These are phyloP conservation scores for Sophora flavescens DNA, from an alignment of 306 rosid species.

Conservation along the genomic window DNA sequence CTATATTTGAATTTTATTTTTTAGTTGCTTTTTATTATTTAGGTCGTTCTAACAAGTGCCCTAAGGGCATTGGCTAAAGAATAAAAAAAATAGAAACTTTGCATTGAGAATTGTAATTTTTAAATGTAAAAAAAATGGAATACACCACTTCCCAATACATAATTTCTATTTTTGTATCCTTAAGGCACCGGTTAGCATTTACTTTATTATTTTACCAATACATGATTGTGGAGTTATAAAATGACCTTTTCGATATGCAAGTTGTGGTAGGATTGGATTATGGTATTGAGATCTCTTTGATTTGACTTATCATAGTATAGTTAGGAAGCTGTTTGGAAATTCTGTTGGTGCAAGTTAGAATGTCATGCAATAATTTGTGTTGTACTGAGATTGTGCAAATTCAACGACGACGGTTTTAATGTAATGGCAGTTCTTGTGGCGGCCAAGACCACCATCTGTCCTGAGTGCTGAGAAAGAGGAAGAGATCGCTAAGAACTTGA, in stretches of 20 bases:
- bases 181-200: no score
- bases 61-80: no score
- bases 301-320: not conserved
- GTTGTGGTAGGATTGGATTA: not conserved
- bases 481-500: conserved; percentile 77
- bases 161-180: no score
- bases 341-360: no score
- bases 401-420: not conserved
- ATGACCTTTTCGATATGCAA: not conserved
- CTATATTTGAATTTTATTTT: not conserved
- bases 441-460: conserved; percentile 78
- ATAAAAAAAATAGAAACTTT: no score
- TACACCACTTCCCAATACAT: no score
- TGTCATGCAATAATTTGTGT: not conserved
- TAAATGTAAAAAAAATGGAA: no score
- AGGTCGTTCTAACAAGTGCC: no score
- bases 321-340: no score
- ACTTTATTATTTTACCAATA: not conserved
- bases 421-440: conserved; percentile 65
- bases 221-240: not conserved
- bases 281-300: not conserved
- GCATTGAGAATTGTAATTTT: no score
- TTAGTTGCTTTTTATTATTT: not conserved
- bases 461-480: conserved; percentile 75
- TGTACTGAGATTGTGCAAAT: not conserved